A percentile compares a stretch with the other conserved stretches of the same genome.
Conservation (phyloP, 2,329 filamentous ascomycete genomes). For the Parascedosporium putredinis region DNA sequence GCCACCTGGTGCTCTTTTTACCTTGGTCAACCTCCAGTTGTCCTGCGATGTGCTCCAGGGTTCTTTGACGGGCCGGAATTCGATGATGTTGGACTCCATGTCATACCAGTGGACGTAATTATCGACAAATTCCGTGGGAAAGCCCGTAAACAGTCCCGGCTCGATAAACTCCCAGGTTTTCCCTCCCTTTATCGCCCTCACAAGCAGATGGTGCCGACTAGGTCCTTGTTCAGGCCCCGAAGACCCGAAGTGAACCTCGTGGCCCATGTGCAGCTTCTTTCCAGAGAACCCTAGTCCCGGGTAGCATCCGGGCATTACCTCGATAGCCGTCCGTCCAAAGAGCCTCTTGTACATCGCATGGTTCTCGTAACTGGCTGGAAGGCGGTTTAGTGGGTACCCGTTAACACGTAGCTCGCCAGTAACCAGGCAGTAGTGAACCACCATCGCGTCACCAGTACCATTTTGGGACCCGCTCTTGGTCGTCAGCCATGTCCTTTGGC, state of each 20-base stretch:
- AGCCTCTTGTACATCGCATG: slow-evolving; percentile 29
- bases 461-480: background rate
- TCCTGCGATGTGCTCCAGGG: slow-evolving; percentile 17
- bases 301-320: slow-evolving; percentile 29
- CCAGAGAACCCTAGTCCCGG: slow-evolving; percentile 30
- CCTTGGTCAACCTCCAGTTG: slow-evolving; percentile 16
- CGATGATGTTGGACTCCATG: slow-evolving; percentile 15
- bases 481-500: background rate
- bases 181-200: slow-evolving; percentile 17
- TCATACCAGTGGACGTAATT: slow-evolving; percentile 38
- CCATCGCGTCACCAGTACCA: slow-evolving; percentile 9
- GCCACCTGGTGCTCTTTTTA: slow-evolving; percentile 11
- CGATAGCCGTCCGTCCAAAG: slow-evolving; percentile 30
- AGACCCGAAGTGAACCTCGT: slow-evolving; percentile 26
- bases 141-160: slow-evolving; percentile 13
- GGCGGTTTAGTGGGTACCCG: slow-evolving; percentile 33
- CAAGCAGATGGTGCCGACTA: slow-evolving; percentile 17
- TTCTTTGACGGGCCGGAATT: slow-evolving; percentile 19
- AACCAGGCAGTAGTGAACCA: slow-evolving; percentile 38
- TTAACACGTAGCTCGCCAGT: slow-evolving; percentile 41
- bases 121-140: slow-evolving; percentile 28
- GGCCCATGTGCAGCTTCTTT: slow-evolving; percentile 18
- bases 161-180: slow-evolving; percentile 23
- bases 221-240: background rate
- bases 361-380: slow-evolving; percentile 32